Evolutionary conservation across 805 yeast genomes (phyloP).

Genomic region (Priceomyces melissophilus): DNA sequence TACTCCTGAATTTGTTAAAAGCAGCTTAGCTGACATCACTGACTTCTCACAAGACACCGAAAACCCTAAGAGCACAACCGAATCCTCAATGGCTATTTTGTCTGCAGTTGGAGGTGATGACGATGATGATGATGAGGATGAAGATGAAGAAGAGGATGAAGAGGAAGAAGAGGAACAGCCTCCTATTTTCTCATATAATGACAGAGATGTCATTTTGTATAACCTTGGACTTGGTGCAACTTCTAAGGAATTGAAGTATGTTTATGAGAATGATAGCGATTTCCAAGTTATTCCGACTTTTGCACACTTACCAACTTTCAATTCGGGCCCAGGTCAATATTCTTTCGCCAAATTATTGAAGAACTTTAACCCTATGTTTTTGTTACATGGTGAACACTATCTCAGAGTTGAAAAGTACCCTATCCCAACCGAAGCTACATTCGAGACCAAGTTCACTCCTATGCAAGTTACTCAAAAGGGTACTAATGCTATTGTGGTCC

Average conservation of each 20-base stretch:
- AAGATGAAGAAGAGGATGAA: constrained; percentile 36
- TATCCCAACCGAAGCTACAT: constrained; percentile 65
- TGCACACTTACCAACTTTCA: constrained; percentile 86
- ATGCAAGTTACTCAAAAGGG: constrained; percentile 81
- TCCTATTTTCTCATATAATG: constrained; percentile 55
- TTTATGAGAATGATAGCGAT: constrained; percentile 69
- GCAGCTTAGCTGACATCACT: constrained; percentile 61
- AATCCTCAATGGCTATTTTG: constrained; percentile 77
- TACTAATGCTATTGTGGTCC: constrained; percentile 75
- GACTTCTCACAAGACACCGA: constrained; percentile 58
- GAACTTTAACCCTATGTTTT: constrained; percentile 82
- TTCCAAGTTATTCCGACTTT: constrained; percentile 87
- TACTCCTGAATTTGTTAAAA: constrained; percentile 67
- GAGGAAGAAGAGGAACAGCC: constrained; percentile 35
- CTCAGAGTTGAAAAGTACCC: constrained; percentile 73
- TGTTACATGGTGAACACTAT: constrained; percentile 95
- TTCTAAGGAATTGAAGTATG: constrained; percentile 70
- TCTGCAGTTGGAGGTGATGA: constrained; percentile 54
- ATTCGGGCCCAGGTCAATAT: constrained; percentile 52
- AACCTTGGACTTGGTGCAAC: constrained; percentile 88
- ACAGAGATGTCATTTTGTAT: constrained; percentile 74
- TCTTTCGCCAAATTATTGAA: constrained; percentile 62
- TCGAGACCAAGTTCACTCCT: constrained; percentile 62
- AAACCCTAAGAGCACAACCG: constrained; percentile 61
- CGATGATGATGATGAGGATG: constrained; percentile 43